Percentiles rank a stretch among this genome's conserved stretches.
Evolutionary conservation across 2,329 filamentous ascomycete species (phyloP).

Genomic region (Sporothrix variecibatus): DNA sequence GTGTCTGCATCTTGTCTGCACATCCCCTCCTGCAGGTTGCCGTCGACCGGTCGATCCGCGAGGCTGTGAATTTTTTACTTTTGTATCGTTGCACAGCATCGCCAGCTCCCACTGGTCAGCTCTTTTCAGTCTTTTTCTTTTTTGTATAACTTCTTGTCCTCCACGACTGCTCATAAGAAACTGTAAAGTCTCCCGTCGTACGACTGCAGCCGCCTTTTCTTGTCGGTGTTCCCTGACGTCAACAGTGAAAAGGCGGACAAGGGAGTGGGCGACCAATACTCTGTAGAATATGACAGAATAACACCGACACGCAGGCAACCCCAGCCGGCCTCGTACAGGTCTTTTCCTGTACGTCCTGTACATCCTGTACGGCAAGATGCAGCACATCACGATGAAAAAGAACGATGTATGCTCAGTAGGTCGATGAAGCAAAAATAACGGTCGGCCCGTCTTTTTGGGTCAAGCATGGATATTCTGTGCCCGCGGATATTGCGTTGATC

Average conservation of each 20-base stretch:
- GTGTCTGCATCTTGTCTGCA: background rate
- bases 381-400: background rate
- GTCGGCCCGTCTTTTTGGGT: background rate
- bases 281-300: background rate
- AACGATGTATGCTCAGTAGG: background rate
- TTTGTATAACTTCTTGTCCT: background rate
- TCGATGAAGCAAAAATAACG: background rate
- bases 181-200: background rate
- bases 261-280: no score
- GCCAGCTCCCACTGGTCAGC: background rate
- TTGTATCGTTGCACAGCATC: background rate
- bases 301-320: background rate
- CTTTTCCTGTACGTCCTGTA: no score
- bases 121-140: background rate
- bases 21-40: slow-evolving; percentile 2
- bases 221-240: background rate
- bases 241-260: no score
- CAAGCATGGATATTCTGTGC: no score
- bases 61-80: background rate
- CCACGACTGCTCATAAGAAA: background rate
- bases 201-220: background rate
- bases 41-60: slow-evolving; percentile 14
- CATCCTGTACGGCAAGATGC: background rate
- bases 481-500: background rate
- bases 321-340: background rate